Evolutionary conservation across 306 rosid species (phyloP).

Genomic region (Pyrus bretschneideri): DNA sequence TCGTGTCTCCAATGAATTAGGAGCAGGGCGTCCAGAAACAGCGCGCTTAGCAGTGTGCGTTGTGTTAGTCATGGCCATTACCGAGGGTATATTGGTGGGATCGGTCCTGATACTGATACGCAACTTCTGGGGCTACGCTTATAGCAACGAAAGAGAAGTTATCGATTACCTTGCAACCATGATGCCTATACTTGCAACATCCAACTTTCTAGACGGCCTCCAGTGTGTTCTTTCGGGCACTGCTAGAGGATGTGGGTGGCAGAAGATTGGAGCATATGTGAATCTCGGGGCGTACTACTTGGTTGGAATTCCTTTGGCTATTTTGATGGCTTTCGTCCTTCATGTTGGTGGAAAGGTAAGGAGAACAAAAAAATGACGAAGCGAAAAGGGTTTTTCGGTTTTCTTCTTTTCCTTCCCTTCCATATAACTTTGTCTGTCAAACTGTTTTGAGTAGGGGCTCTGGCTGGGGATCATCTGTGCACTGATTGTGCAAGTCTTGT

Average conservation of each 20-base stretch:
- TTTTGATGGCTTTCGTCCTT: constrained; percentile 50
- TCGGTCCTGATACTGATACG: constrained; percentile 38
- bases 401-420: neutral
- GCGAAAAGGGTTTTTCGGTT: neutral
- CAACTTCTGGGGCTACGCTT: constrained; percentile 68
- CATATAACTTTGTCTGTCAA: neutral
- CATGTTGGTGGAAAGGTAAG: constrained; percentile 62
- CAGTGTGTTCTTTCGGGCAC: constrained; percentile 73
- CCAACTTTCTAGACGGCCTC: constrained; percentile 60
- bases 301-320: constrained; percentile 62
- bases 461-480: constrained; percentile 77
- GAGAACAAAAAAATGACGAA: neutral
- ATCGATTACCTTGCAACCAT: constrained; percentile 45
- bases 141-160: constrained; percentile 50
- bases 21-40: constrained; percentile 51
- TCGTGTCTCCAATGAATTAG: constrained; percentile 72
- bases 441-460: constrained; percentile 38
- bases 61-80: constrained; percentile 40
- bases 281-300: constrained; percentile 71
- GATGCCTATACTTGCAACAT: constrained; percentile 57
- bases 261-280: constrained; percentile 62
- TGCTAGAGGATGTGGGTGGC: constrained; percentile 89
- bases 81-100: constrained; percentile 43
- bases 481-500: constrained; percentile 47
- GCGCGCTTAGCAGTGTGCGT: constrained; percentile 57